Evolutionary conservation across 202 grass and related monocot genomes (phyloP).

Genomic region (Schoenoplectus tabernaemontani): DNA sequence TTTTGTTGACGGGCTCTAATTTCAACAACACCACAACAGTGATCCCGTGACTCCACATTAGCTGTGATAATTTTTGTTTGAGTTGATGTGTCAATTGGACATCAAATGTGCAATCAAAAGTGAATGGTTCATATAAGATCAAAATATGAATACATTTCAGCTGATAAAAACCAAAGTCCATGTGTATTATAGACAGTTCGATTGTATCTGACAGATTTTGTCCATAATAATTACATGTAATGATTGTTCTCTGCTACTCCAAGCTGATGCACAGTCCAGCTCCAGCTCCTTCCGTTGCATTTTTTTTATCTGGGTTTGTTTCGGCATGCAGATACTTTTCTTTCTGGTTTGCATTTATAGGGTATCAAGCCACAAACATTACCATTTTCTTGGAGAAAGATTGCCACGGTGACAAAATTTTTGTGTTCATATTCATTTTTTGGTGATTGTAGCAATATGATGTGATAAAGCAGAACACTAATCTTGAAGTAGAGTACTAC

Average conservation of each 20-base stretch:
- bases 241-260: background rate
- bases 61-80: background rate
- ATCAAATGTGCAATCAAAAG: background rate
- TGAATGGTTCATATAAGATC: background rate
- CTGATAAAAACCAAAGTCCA: background rate
- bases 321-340: background rate
- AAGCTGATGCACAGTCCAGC: background rate
- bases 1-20: background rate
- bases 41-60: background rate
- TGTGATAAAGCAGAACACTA: conserved; percentile 56
- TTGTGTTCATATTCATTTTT: background rate
- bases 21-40: background rate
- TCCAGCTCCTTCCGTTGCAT: background rate
- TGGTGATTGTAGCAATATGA: conserved; percentile 58
- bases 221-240: background rate
- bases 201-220: background rate
- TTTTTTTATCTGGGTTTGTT: background rate
- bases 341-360: background rate
- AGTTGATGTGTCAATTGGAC: background rate
- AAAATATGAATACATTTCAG: too few relatives aligned
- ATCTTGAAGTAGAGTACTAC: conserved; percentile 62
- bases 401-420: background rate
- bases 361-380: background rate
- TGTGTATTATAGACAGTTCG: background rate
- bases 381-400: background rate